A percentile compares a stretch with the other conserved stretches of the same genome.
Conservation (phyloP, 345 rosid genomes). For the Conringia planisiliqua region DNA sequence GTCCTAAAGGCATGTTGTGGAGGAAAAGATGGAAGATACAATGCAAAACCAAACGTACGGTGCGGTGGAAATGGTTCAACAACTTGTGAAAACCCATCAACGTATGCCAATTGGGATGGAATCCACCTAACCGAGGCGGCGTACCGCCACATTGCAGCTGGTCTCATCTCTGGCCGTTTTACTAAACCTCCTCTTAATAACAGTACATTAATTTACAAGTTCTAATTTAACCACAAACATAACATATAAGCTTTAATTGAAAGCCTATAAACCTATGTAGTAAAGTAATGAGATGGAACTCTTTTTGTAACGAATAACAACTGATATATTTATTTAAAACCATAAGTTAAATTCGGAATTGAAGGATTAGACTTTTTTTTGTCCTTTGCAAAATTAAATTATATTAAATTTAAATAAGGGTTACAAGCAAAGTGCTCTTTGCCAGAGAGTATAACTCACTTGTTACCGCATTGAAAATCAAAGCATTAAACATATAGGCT, state of each 20-base stretch:
- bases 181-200: not conserved
- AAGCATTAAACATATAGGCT: too few species aligned
- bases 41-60: not conserved
- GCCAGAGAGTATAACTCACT: too few species aligned
- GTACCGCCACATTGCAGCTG: not conserved
- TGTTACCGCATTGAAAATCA: too few species aligned
- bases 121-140: conserved; percentile 6
- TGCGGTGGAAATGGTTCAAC: not conserved
- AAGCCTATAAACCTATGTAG: not conserved
- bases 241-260: not conserved
- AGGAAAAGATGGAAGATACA: not conserved
- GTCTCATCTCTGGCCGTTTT: conserved; percentile 6
- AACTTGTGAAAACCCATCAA: not conserved
- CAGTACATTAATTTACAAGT: not conserved
- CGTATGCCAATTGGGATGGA: conserved; percentile 5
- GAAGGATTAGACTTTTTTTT: too few species aligned
- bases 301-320: not conserved
- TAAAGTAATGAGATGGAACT: not conserved
- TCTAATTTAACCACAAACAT: not conserved
- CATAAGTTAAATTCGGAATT: too few species aligned
- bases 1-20: conserved; percentile 5
- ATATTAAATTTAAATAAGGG: too few species aligned
- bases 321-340: too few species aligned
- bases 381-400: too few species aligned
- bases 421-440: too few species aligned